A percentile compares a stretch with the other conserved stretches of the same genome.
These are phyloP conservation scores for Silybum marianum DNA, from an alignment of 129 eudicot species.

Conservation along the genomic window DNA sequence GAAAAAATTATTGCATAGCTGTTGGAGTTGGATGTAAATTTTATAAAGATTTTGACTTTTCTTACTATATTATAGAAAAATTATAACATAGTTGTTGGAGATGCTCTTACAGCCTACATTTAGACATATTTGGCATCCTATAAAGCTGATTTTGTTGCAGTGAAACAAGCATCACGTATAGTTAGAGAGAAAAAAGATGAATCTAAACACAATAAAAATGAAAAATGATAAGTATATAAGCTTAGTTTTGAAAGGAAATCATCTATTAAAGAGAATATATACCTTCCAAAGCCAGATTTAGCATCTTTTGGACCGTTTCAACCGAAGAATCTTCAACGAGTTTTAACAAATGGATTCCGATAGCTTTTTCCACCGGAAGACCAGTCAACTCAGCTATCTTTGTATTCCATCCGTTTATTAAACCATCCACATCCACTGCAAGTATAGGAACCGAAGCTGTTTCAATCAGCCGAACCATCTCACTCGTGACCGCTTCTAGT, in stretches of 20 bases:
- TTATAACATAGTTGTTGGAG: too few species aligned
- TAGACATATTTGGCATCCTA: too few species aligned
- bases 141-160: too few species aligned
- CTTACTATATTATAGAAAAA: too few species aligned
- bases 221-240: background rate
- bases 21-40: too few species aligned
- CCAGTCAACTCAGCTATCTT: slow-evolving; percentile 89
- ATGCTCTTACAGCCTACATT: too few species aligned
- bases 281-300: slow-evolving; percentile 81
- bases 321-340: slow-evolving; percentile 84
- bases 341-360: slow-evolving; percentile 62
- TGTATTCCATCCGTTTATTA: slow-evolving; percentile 91
- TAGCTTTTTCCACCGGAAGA: slow-evolving; percentile 73
- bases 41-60: too few species aligned
- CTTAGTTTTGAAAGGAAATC: background rate
- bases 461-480: slow-evolving; percentile 95
- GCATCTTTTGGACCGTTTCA: slow-evolving; percentile 64
- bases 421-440: slow-evolving; percentile 81
- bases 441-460: slow-evolving; percentile 94
- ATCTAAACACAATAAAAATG: too few species aligned
- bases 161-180: too few species aligned
- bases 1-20: too few species aligned
- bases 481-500: slow-evolving; percentile 80
- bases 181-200: too few species aligned
- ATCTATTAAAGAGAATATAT: slow-evolving; percentile 13